Base-by-base conservation (phyloP, 768 basidiomycete genomes). In the Pisolithus orientalis region DNA sequence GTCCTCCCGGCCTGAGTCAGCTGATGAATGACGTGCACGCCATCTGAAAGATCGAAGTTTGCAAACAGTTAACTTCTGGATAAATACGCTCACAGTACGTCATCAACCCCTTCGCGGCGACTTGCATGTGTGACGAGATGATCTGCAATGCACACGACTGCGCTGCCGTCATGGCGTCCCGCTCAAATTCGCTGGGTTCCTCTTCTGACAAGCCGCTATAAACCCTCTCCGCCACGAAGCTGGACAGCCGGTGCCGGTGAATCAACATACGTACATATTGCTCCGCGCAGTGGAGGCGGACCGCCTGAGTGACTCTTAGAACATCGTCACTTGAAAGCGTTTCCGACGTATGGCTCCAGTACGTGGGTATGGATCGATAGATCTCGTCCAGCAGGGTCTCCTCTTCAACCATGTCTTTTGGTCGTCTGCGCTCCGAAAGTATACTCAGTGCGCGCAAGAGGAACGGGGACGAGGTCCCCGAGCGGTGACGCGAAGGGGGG, bases 1-100 rank as follows among this genome's bases (percentile, higher is more conserved):
- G 94, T 94, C 47, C 94, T 81, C 7, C 94, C 94, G 24, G 93
- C 93, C 63, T 94, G 92, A 4, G 93, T 94, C 53, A 95, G 74
- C 66, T 96, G 94, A 64, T 96, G 93, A 44, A 96, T 95, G 54
- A 94, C 92, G 65, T 94, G 92, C 1, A 95, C 92, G 2, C 93
- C 93, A 67, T 93, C 91, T 94, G 62, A 4, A 28, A 6, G 52
- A 46, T 53, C 56, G 50, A 53, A 44, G 52, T 48, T 53, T 49
- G 25, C 43, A 49, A 55, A 50, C 39, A 32, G 47, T 25, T 38
- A 53, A 32, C 56, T 39, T 38, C 16, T 38, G 4, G 34, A 52
- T 45, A 39, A 48, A 53, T 42, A 58, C 37, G 78, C 90, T 71
- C 60, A 93, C 90, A 95, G 61, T 94, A 96, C 5, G 93, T 94